Percentiles rank a stretch among this genome's conserved stretches.
These are phyloP conservation scores for Lenwebbia sp. DNA, from an alignment of 345 rosid genomes.

Conservation along the genomic window DNA sequence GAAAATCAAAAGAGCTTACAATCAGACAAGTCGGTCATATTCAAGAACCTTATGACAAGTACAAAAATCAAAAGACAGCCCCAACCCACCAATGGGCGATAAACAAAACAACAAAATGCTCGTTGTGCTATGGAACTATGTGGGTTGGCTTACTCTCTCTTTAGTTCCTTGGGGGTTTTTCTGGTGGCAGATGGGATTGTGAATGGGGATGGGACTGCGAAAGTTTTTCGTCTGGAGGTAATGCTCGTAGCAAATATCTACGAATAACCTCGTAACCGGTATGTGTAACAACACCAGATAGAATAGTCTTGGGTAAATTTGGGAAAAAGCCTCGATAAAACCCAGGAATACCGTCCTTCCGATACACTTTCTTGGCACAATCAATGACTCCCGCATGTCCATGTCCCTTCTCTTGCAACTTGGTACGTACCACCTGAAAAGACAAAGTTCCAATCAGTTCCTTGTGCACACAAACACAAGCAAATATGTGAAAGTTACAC, in stretches of 20 bases:
- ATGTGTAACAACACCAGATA: conserved; percentile 83
- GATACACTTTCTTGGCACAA: conserved; percentile 65
- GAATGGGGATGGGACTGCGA: conserved; percentile 10
- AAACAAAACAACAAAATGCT: background rate
- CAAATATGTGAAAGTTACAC: background rate
- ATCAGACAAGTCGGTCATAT: background rate
- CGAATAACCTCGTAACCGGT: conserved; percentile 92
- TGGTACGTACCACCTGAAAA: conserved; percentile 67
- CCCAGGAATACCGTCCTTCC: conserved; percentile 55
- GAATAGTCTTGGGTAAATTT: conserved; percentile 74
- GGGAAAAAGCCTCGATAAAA: conserved; percentile 93
- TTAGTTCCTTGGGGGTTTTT: conserved; percentile 4
- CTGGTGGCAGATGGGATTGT: too few relatives aligned
- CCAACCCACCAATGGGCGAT: background rate
- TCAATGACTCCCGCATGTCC: conserved; percentile 57
- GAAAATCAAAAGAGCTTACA: too few relatives aligned
- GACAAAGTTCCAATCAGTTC: background rate
- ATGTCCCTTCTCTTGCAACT: conserved; percentile 95
- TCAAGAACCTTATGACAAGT: background rate
- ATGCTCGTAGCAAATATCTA: conserved; percentile 35
- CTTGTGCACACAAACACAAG: background rate
- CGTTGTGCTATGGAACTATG: conserved; percentile 19
- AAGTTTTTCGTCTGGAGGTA: conserved; percentile 29
- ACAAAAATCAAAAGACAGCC: background rate
- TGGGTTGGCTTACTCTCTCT: conserved; percentile 13